Percentiles rank a stretch among this genome's conserved stretches.
Conservation (phyloP, 2,329 filamentous ascomycete genomes). For the Alternaria brassicicola region DNA sequence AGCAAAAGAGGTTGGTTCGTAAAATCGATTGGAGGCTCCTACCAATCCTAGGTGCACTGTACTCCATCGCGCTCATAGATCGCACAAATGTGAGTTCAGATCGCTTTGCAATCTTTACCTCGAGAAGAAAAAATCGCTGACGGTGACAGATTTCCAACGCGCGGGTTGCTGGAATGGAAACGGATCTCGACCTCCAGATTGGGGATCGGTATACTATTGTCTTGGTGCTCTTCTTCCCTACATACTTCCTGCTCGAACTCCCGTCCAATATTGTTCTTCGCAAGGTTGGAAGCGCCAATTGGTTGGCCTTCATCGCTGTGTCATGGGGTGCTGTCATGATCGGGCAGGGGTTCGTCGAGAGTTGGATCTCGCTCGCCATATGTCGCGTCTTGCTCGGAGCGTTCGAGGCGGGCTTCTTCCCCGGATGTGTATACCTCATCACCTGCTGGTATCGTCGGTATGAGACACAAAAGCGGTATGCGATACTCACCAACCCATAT, state of each 20-base stretch:
- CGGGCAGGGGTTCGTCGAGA: conserved; percentile 32
- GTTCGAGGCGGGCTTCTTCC: conserved; percentile 37
- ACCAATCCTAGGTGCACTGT: conserved; percentile 48
- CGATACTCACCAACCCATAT: neutral
- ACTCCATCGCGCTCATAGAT: conserved; percentile 48
- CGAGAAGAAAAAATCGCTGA: neutral
- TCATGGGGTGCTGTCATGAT: conserved; percentile 38
- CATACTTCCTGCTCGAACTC: conserved; percentile 32
- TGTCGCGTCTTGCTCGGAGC: conserved; percentile 32
- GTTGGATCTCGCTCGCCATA: conserved; percentile 29
- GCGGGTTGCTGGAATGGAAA: conserved; percentile 36
- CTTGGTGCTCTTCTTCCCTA: conserved; percentile 36
- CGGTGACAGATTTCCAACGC: conserved; percentile 29
- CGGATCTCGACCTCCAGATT: conserved; percentile 27
- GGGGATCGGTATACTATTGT: conserved; percentile 35
- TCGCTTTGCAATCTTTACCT: no score
- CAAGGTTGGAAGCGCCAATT: conserved; percentile 36
- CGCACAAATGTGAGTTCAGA: conserved; percentile 34
- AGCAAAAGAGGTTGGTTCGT: conserved; percentile 31
- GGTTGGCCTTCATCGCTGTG: conserved; percentile 34
- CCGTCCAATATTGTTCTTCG: conserved; percentile 34
- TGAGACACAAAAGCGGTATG: conserved; percentile 32
- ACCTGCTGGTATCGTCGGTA: conserved; percentile 38
- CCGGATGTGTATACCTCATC: conserved; percentile 38
- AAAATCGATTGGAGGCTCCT: conserved; percentile 48